Evolutionary conservation across 352 stramenopile genomes (phyloP).

Genomic region (Bremia lactucae): DNA sequence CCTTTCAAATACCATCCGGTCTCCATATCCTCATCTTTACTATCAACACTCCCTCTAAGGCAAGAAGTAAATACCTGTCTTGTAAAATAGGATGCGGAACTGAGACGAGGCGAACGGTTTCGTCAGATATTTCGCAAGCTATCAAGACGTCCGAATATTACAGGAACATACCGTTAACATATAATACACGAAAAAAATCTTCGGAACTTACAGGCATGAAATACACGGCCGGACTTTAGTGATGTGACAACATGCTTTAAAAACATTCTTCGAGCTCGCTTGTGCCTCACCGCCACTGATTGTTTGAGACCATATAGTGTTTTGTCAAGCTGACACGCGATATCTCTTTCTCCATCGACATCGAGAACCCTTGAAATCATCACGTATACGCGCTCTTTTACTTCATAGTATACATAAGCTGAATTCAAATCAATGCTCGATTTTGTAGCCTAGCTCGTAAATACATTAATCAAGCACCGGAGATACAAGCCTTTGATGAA

Average conservation of each 20-base stretch:
- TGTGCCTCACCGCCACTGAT: slow-evolving; percentile 16
- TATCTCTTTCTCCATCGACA: background rate
- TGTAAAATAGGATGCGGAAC: no score
- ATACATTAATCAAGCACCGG: background rate
- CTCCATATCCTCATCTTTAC: no score
- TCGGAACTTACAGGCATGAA: no score
- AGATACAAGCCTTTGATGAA: background rate
- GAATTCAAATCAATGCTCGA: slow-evolving; percentile 20
- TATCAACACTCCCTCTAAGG: no score
- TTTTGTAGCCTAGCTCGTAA: background rate
- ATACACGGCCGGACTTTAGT: background rate
- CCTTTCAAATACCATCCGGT: no score
- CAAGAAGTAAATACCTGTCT: no score
- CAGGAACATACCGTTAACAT: slow-evolving; percentile 10
- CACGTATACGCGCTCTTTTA: slow-evolving; percentile 12
- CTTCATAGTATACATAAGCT: slow-evolving; percentile 18
- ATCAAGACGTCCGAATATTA: no score
- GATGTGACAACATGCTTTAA: background rate
- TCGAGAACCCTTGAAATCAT: background rate
- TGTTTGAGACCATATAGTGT: slow-evolving; percentile 28
- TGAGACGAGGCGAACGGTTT: no score
- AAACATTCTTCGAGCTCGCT: slow-evolving; percentile 5
- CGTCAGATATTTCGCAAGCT: no score
- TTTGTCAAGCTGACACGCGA: slow-evolving; percentile 14
- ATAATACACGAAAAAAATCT: background rate